These are phyloP conservation scores for Houttuynia cordata DNA, from an alignment of 164 flowering plant genomes.

Conservation along the genomic window DNA sequence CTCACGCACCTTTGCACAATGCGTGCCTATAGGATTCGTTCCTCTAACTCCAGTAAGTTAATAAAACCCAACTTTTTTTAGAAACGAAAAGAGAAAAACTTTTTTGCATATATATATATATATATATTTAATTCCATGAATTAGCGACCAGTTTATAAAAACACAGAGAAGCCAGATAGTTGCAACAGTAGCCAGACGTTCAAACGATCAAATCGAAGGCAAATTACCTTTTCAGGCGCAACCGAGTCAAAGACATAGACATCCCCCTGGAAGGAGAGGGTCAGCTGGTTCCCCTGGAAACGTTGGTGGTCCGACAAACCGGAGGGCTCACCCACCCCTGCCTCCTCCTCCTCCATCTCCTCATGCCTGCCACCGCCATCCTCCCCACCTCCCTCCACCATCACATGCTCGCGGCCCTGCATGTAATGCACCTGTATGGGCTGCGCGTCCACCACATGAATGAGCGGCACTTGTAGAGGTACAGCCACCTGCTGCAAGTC, in stretches of 20 bases:
- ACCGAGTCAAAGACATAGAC: constrained; percentile 54
- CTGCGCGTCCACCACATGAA: constrained; percentile 8
- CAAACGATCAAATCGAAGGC: not conserved
- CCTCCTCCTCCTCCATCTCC: constrained; percentile 9
- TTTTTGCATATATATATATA: no score
- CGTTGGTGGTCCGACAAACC: not conserved
- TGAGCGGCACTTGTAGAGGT: not conserved
- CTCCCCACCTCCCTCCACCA: constrained; percentile 4
- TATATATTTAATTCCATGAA: no score
- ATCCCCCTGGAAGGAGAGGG: constrained; percentile 58
- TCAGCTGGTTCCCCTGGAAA: constrained; percentile 26
- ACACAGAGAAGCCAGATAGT: not conserved
- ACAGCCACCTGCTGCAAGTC: not conserved
- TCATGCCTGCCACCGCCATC: constrained; percentile 2
- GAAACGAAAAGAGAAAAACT: no score
- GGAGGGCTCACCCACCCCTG: not conserved
- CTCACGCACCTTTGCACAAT: no score
- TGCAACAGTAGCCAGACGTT: not conserved
- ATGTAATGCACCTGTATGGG: constrained; percentile 12
- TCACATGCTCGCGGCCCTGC: constrained; percentile 6
- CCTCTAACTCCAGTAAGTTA: no score
- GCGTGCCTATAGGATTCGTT: no score
- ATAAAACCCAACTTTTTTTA: no score
- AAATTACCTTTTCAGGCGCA: constrained; percentile 41
- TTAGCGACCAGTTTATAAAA: no score